Evolutionary conservation across 2,329 filamentous ascomycete species (phyloP), one percentile per base, ranked within the genome.

Genomic region (Xylaria polymorpha): DNA sequence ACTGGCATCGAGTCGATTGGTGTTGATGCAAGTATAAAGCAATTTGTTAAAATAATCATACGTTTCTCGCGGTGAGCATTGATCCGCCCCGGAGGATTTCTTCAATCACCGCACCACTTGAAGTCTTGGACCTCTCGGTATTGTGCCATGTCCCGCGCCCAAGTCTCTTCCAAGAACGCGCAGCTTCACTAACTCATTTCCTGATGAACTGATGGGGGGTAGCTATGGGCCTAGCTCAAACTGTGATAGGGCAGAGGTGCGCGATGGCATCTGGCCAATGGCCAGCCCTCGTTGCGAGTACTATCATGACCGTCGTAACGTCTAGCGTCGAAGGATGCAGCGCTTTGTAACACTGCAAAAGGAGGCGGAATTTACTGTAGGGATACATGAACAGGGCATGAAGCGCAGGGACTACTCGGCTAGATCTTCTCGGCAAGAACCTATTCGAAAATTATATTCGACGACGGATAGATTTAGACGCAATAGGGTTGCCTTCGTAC

Each of bases 401-500:
- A 35, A 39, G 48, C 20, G 51, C 18, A 60, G 56, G 61, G 56
- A 64, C 57, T 35, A 35, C 59, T 67, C 29, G 61, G 32, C 35
- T 41, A 64, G 48, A 37, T 29, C 44, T 50, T 48, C 22, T 64
- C 14, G 50, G 61, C 37, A 60, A 6, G 37, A 32, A 50, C 22
- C 37, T 58, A n/a, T 32, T 56, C n/a, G 2, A 35, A 35, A 56
- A 22, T 32, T 56, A 62, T n/a, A 43, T 48, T 67, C 39, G 51
- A 66, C 37, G 3, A 66, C 37, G 2, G 50, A 46, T 59, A 60
- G 18, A 51, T 56, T 50, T 46, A 64, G 55, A 48, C 22, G 61
- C 50, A 69, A 69, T 70, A 57, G 61, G 62, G 69, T 69, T 67
- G 61, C 64, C 66, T 69, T 61, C 60, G 44, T 59, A n/a, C 57